A percentile compares a stretch with the other conserved stretches of the same genome.
These are phyloP conservation scores for Garcia nutans DNA, from an alignment of 345 rosid genomes.

Conservation along the genomic window DNA sequence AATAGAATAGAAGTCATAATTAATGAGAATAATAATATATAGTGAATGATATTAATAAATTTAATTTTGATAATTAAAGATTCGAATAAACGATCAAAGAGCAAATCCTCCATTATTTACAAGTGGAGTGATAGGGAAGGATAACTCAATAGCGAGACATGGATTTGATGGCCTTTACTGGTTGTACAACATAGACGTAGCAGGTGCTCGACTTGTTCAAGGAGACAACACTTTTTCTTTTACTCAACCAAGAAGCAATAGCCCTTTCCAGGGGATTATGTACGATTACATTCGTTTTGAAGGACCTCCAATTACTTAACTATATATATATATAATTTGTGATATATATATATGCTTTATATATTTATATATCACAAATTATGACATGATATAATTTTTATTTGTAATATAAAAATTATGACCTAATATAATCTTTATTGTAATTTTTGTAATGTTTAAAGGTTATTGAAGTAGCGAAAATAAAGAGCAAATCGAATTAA, in stretches of 20 bases:
- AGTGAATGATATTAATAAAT: too few species aligned
- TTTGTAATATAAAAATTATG: too few species aligned
- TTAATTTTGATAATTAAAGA: background rate
- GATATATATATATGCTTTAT: too few species aligned
- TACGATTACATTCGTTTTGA: conserved; percentile 30
- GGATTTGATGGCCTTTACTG: conserved; percentile 31
- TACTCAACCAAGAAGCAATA: conserved; percentile 23
- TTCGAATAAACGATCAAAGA: conserved; percentile 25
- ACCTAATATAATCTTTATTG: too few species aligned
- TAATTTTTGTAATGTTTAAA: too few species aligned
- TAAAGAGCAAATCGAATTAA: too few species aligned
- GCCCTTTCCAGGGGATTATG: conserved; percentile 29
- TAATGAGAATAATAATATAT: too few species aligned
- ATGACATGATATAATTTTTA: too few species aligned
- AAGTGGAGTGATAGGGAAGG: conserved; percentile 27
- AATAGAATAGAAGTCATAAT: background rate
- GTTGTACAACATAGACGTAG: conserved; percentile 14
- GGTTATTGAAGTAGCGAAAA: too few species aligned
- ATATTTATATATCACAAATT: too few species aligned
- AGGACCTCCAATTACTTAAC: conserved; percentile 13
- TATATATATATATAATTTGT: too few species aligned
- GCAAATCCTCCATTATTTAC: conserved; percentile 14
- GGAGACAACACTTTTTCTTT: conserved; percentile 21
- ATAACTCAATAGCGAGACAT: conserved; percentile 30
- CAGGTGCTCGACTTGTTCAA: conserved; percentile 12